Evolutionary conservation across 2,329 filamentous ascomycete genomes (phyloP).

Genomic region (Chalaropsis ovoidea): DNA sequence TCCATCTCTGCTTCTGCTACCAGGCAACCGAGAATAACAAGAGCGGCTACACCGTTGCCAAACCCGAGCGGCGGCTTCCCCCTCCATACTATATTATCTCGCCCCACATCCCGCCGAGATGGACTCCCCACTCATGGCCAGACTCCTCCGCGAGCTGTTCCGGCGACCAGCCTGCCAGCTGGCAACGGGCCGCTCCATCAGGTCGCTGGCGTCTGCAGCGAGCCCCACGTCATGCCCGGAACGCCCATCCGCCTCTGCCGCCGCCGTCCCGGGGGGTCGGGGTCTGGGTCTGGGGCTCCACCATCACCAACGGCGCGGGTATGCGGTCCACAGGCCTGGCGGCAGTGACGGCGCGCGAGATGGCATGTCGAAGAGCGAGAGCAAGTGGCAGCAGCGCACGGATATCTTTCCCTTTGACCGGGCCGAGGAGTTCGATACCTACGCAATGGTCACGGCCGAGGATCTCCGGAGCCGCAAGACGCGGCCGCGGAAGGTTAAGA

Average conservation of each 20-base stretch:
- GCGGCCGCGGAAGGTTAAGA: constrained; percentile 80
- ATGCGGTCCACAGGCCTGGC: constrained; percentile 26
- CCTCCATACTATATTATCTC: neutral
- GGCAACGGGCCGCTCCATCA: constrained; percentile 34
- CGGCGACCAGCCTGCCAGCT: constrained; percentile 51
- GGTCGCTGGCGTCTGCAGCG: constrained; percentile 26
- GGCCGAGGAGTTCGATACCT: constrained; percentile 67
- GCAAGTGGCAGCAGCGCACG: constrained; percentile 76
- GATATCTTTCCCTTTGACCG: constrained; percentile 67
- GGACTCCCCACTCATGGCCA: constrained; percentile 70
- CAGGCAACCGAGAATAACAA: neutral
- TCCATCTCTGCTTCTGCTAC: neutral
- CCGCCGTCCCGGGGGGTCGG: constrained; percentile 29
- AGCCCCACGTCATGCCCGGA: constrained; percentile 18
- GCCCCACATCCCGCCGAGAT: constrained; percentile 38
- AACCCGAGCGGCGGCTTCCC: neutral
- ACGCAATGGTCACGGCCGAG: constrained; percentile 75
- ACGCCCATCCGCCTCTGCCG: constrained; percentile 19
- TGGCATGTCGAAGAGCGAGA: constrained; percentile 42
- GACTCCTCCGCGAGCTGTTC: constrained; percentile 78
- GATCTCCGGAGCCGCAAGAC: constrained; percentile 62
- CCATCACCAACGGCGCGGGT: constrained; percentile 30
- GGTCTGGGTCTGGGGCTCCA: too few species aligned
- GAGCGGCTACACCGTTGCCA: neutral
- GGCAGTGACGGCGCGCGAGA: constrained; percentile 14